Base-by-base conservation (phyloP, 163 green algal species). In the Picocystis sp. region DNA sequence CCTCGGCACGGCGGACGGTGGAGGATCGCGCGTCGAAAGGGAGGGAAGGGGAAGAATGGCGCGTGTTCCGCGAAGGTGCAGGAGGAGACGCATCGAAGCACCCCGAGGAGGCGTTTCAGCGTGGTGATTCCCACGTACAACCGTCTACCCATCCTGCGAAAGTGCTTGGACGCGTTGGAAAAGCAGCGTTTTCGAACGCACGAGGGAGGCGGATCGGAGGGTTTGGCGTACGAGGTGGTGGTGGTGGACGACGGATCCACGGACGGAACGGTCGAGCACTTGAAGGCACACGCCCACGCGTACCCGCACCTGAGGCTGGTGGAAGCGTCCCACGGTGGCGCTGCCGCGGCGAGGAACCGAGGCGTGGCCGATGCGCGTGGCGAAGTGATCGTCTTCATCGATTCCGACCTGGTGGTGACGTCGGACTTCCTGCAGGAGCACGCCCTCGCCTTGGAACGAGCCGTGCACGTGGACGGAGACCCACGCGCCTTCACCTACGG, bases 121-220 rank as follows among this genome's bases (percentile, higher is more conserved):
- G 53, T 71, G 23, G 48, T 71, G 22, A 71, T 71, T 21, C 63
- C 63, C 22, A 71, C 63, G 19, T 72, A 71, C 55, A 71, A 71
- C 51, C 60, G 63, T 11, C 61, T 71, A 14, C 63, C 63, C 51
- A 71, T 71, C 42, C 52, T 71, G 19, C 44, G 2, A 2, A 70
- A 71, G 62, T 67, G 61, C 55, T 56, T 71, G 41, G 3, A 12
- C 17, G 63, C 63, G 17, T 23, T 71, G 42, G 63, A 71, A 34
- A 11, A 67, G 17, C 60, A 67, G 43, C 45, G 8, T 8, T 55
- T 41, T 50, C 29, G 29, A 38, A 38, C 29, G 29, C 8, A 8
- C 29, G 29, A 11, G 10, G 8, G 48, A 21, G 8, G 11, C 5
- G 5, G 23, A 29, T 55, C 23, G 8, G 5, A 9, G 49, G 21